phyloP scores from a whole-genome alignment of 345 rosid species.

The Garcia nutans region DNA sequence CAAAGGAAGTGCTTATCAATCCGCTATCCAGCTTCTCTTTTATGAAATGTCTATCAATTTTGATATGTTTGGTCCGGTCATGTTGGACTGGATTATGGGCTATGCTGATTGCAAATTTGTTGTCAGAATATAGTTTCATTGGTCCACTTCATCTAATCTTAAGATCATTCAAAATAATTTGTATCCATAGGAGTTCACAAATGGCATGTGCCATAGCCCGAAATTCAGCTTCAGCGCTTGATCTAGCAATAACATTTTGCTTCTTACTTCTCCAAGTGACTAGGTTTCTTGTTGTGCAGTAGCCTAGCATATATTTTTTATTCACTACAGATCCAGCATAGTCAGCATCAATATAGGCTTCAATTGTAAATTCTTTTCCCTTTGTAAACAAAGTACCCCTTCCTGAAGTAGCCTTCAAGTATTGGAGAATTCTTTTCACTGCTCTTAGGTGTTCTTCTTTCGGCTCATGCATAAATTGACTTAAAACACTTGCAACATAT shows the following conservation, averaged over 20 bases:
- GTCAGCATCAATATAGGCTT: no score
- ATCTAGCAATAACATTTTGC: background rate
- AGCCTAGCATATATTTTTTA: no score
- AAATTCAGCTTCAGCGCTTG: background rate
- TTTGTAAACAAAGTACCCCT: background rate
- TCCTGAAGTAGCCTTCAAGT: background rate
- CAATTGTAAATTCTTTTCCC: no score
- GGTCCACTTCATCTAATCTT: no score
- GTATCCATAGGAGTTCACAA: background rate
- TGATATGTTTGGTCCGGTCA: no score
- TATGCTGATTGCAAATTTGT: no score
- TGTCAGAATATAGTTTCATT: no score
- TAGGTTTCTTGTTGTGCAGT: background rate
- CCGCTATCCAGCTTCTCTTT: no score
- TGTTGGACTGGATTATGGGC: no score
- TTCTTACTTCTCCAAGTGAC: background rate
- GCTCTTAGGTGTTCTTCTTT: background rate
- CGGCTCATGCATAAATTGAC: background rate
- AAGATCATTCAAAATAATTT: no score
- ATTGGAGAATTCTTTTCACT: background rate
- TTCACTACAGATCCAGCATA: background rate
- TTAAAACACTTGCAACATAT: background rate
- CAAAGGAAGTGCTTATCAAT: no score
- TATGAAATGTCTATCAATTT: no score
- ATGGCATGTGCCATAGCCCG: background rate